A percentile compares a stretch with the other conserved stretches of the same genome.
Evolutionary conservation across 2,329 filamentous ascomycete species (phyloP).

Genomic region (Elsinoe fawcettii): DNA sequence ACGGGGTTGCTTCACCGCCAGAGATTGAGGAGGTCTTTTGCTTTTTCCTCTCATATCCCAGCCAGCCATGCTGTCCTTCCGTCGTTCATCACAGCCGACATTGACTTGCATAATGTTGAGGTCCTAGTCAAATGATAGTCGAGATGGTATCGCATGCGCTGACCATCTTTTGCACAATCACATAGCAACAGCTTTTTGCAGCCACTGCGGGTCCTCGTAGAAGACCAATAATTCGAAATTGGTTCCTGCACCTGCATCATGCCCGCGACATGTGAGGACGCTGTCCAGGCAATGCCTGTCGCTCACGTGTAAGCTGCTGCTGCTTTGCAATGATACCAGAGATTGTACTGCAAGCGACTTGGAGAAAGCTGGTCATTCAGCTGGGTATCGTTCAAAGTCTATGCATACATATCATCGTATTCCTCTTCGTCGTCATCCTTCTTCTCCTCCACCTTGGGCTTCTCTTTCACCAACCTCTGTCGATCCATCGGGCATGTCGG

Average conservation of each 20-base stretch:
- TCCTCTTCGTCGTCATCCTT: conserved; percentile 46
- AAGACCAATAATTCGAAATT: too few relatives aligned
- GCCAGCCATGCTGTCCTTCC: neutral
- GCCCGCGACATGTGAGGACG: neutral
- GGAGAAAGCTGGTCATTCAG: neutral
- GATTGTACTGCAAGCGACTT: too few relatives aligned
- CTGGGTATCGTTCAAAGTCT: conserved; percentile 8
- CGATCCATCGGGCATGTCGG: conserved; percentile 58
- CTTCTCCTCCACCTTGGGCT: conserved; percentile 26
- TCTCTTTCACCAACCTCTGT: conserved; percentile 46
- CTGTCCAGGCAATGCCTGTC: neutral
- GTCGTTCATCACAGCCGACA: neutral
- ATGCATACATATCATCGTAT: conserved; percentile 46
- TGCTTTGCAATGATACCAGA: too few relatives aligned
- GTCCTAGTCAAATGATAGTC: neutral
- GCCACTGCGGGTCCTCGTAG: too few relatives aligned
- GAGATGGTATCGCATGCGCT: neutral
- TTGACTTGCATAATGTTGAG: neutral
- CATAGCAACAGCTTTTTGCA: too few relatives aligned
- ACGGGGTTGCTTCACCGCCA: neutral
- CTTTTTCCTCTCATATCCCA: neutral
- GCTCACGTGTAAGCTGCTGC: neutral
- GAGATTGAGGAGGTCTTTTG: neutral
- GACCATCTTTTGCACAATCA: neutral
- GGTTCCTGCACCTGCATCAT: too few relatives aligned